A percentile compares a stretch with the other conserved stretches of the same genome.
phyloP scores from a whole-genome alignment of 768 basidiomycete genomes.

The Pholiota molesta region DNA sequence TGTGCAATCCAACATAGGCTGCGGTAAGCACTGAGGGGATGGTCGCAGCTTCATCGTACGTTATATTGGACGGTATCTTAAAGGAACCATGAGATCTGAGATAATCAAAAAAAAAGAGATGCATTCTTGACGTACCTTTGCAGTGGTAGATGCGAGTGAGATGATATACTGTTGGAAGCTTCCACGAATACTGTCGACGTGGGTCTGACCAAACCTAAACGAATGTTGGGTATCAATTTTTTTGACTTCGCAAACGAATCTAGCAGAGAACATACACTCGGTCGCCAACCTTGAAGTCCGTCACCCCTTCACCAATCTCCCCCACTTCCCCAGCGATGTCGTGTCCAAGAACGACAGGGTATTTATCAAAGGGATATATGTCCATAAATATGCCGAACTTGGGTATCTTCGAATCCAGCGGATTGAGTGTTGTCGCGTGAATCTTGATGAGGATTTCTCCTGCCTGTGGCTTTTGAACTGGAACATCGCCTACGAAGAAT shows the following conservation, averaged over 20 bases:
- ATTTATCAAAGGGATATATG: neutral
- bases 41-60: constrained; percentile 41
- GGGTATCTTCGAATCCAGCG: constrained; percentile 53
- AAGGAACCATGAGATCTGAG: neutral
- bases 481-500: too few relatives aligned
- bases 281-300: constrained; percentile 51
- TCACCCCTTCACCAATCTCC: constrained; percentile 41
- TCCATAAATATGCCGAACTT: constrained; percentile 20
- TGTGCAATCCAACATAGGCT: constrained; percentile 40
- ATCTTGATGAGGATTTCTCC: constrained; percentile 45
- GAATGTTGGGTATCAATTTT: neutral
- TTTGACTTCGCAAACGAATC: neutral
- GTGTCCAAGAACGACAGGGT: constrained; percentile 4
- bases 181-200: constrained; percentile 37
- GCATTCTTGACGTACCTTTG: constrained; percentile 9
- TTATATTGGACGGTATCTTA: constrained; percentile 37
- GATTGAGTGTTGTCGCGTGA: constrained; percentile 44
- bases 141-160: constrained; percentile 5
- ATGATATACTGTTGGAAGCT: constrained; percentile 30
- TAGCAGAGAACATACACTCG: constrained; percentile 42
- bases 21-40: constrained; percentile 35
- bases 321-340: constrained; percentile 10
- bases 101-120: neutral
- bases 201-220: constrained; percentile 33
- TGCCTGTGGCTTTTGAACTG: constrained; percentile 29